Base-by-base conservation (phyloP, 2,329 filamentous ascomycete species). In the Ceratocystiopsis brevicomis region DNA sequence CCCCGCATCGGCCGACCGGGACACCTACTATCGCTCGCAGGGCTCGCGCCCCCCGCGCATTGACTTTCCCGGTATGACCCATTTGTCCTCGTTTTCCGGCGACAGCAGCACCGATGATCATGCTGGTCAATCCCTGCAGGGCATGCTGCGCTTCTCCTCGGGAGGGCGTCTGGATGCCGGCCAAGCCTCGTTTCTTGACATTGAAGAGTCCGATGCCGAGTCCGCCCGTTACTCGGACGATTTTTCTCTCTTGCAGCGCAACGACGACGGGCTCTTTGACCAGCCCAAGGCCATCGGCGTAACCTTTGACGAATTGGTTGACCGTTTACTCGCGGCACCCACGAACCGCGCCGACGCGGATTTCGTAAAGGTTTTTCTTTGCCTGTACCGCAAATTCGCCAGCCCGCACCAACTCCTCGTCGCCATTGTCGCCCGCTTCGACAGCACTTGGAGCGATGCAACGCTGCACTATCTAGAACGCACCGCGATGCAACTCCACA, bases 351-450 rank as follows among this genome's bases (percentile, higher is more conserved):
- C 78, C n/a, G 90, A 96, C 56, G 71, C 73, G 45, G 94, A 94
- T 58, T 98, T 95, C 55, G 73, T 75, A 1, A 76, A 86, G 38
- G 78, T 93, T 16, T 96, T 96, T 54, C 67, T 96, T 30, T 94
- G 88, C 50, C 66, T 96, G 14, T 96, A 96, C 60, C 80, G 90
- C 48, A 92, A 90, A 58, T 96, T 98, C 56, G 81, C 85, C 4
- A 75, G 87, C 2, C 90, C 90, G 0, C 71, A 73, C 11, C 72
- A 80, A 50, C 68, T 98, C 5, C 75, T 96, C 42, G 71, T 77
- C 37, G 77, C 83, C 9, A 81, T 96, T 38, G 67, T 93, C 37
- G 69, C 78, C 45, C 77, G 81, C 36, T 75, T 94, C 47, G 81
- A 93, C 50, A 68, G 65, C 15, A 64, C 81, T 19, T 75, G 76